Evolutionary conservation across 139 green algal genomes (phyloP), one percentile per base, ranked within the genome.

Genomic region (Coccomyxa sp.): DNA sequence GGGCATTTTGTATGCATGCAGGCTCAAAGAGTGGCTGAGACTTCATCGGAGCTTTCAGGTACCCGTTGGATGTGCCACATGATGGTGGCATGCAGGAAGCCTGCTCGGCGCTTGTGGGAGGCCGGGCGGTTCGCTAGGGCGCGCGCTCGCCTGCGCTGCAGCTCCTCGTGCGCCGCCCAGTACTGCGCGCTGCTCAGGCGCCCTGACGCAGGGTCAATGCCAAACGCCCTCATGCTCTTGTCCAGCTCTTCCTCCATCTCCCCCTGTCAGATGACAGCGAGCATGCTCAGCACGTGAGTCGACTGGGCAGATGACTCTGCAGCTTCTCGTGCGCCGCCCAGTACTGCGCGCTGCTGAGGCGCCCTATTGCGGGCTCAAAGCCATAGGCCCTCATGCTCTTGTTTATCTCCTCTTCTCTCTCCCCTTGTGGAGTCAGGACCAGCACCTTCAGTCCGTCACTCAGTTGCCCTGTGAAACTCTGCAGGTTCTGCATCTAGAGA

Each of bases 291-390:
- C n/a, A n/a, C n/a, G n/a, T n/a, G n/a, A n/a, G n/a, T n/a, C n/a
- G n/a, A n/a, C n/a, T n/a, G n/a, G n/a, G n/a, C n/a, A n/a, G n/a
- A n/a, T n/a, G n/a, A n/a, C 18, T 31, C 50, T 64, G 24, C 5
- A 84, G 80, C 80, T 78, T 64, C 38, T 36, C 36, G 74, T 76
- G 74, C 1, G 76, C 81, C 34, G 81, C 81, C 22, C 68, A 27
- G 33, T 82, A 71, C 76, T 82, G 71, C 39, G 39, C 27, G 27
- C 82, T 70, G 33, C 55, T 79, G 12, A 85, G 70, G 9, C 76
- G 76, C 34, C 39, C 68, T 6, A 55, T 40, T 37, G 69, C 81
- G 9, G 76, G 76, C 34, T 85, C 76, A 7, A 85, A 69, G 76
- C 81, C 81, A 31, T 69, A 82, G 1, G 72, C 73, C 8, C 70